Evolutionary conservation across 176 grass and related monocot species (phyloP), one percentile per base, ranked within the genome.

Genomic region (Neostapfia colusana): DNA sequence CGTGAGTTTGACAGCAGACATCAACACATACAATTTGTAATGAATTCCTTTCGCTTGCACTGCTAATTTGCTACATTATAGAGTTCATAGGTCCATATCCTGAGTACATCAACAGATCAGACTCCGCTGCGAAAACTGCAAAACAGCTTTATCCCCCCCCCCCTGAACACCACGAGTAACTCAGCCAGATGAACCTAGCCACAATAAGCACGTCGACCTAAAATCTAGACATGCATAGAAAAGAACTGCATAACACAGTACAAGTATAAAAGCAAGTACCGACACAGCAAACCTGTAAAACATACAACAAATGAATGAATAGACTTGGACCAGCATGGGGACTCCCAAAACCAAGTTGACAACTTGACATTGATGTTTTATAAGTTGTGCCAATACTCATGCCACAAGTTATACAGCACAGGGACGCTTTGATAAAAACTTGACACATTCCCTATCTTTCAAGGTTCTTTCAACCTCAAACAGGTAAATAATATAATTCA

Each of bases 391-490:
- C 31, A 31, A 75, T 83, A 76, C 76, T 80, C 65, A 57, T 69
- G 34, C 39, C 58, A 84, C 76, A 84, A 70, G 76, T 76, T 84
- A 88, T 88, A 88, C 86, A 88, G 39, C 57, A 84, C 70, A 70
- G 1, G 82, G 55, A 80, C 36, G 0, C 54, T 70, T 75, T 75
- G 81, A 88, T 5, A 84, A 88, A 81, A 84, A 84, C 77, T 20
- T 26, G 25, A 83, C 63, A 75, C 83, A 80, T 46, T 71, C 71
- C 85, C 57, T 66, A 88, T 76, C 39, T 76, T 88, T 63, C 65
- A 88, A 88, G 71, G 81, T 84, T 79, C 56, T 72, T 81, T 84
- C 60, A 65, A 84, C 86, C 86, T 88, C 81, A 84, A 54, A 83
- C 81, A 58, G 68, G 72, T 55, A 85, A 73, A 77, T 39, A 72